A percentile compares a stretch with the other conserved stretches of the same genome.
Conservation (phyloP, 164 flowering plant species). For the Berberis thunbergii region DNA sequence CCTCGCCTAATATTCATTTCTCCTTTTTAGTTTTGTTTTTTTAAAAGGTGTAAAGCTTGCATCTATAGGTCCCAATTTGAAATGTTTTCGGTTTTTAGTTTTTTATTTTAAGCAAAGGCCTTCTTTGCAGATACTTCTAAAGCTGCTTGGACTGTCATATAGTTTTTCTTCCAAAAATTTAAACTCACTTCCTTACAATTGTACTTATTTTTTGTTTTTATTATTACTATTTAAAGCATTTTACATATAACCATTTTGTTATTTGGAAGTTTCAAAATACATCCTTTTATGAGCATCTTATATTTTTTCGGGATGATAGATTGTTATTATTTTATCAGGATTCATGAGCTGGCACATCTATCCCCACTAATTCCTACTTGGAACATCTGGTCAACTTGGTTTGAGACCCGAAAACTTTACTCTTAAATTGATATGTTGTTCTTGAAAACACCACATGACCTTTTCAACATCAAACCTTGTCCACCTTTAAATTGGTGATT, state of each 20-base stretch:
- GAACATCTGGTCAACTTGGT: conserved; percentile 10
- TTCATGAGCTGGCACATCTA: conserved; percentile 6
- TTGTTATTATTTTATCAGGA: conserved; percentile 6
- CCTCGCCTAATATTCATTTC: not conserved
- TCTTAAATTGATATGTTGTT: not conserved
- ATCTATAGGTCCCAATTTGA: no score
- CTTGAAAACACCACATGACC: not conserved
- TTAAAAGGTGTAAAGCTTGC: no score
- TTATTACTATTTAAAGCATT: no score
- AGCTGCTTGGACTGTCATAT: no score
- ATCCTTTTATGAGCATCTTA: not conserved
- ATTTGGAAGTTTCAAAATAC: no score
- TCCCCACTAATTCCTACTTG: conserved; percentile 3
- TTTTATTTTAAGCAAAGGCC: no score
- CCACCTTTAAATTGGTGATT: not conserved
- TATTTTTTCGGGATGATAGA: not conserved
- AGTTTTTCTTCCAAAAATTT: no score
- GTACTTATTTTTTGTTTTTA: not conserved
- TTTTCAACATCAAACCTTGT: conserved; percentile 5
- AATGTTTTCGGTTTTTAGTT: no score
- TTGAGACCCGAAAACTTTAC: conserved; percentile 1
- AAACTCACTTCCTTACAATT: not conserved
- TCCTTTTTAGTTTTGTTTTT: not conserved
- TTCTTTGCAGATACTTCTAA: no score
- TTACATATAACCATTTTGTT: no score